phyloP scores from a whole-genome alignment of 2,329 filamentous ascomycete species.

The Cytospora chrysosperma region DNA sequence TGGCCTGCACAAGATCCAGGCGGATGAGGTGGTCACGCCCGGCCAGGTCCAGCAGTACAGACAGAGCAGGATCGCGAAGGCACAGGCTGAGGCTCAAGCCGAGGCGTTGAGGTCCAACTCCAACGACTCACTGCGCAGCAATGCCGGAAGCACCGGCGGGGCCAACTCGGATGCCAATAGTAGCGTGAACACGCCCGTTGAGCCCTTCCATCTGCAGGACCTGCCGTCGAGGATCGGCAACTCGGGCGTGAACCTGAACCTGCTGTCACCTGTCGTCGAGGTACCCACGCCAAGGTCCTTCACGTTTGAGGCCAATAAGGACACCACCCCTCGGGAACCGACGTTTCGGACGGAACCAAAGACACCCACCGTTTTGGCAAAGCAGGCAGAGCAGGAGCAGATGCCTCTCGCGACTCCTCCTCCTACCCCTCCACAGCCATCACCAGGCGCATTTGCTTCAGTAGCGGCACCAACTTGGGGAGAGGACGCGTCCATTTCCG shows the following conservation, averaged over 20 bases:
- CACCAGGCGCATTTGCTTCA: background rate
- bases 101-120: conserved; percentile 28
- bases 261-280: conserved; percentile 32
- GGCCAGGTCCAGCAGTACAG: conserved; percentile 49
- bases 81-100: conserved; percentile 30
- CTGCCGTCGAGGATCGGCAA: conserved; percentile 44
- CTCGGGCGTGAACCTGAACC: conserved; percentile 35
- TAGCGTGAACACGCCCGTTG: conserved; percentile 40
- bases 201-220: conserved; percentile 51
- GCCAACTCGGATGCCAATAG: conserved; percentile 5
- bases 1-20: conserved; percentile 43
- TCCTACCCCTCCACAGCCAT: conserved; percentile 9
- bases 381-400: conserved; percentile 19
- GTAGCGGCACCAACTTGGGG: background rate
- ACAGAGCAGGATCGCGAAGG: conserved; percentile 38
- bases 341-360: conserved; percentile 7
- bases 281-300: conserved; percentile 30
- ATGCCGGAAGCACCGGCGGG: conserved; percentile 31
- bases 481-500: conserved; percentile 10
- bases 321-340: conserved; percentile 23
- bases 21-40: conserved; percentile 59
- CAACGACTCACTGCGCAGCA: conserved; percentile 32
- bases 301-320: conserved; percentile 26
- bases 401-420: conserved; percentile 21
- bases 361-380: conserved; percentile 15